Evolutionary conservation across 257 asterid species (phyloP).

Genomic region (Gardenia jasminoides): DNA sequence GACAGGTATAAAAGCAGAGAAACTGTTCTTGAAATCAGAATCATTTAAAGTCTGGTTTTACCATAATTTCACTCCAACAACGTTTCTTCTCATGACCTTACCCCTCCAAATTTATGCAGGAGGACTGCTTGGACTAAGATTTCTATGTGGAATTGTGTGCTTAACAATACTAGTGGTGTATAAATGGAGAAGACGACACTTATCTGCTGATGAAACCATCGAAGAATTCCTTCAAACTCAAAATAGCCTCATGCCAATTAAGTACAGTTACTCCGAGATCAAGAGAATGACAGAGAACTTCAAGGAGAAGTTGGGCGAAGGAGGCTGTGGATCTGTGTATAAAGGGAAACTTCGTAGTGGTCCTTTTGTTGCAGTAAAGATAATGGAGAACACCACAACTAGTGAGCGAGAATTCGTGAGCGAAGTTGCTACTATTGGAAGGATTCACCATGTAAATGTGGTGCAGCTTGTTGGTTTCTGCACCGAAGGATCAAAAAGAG

Average conservation of each 20-base stretch:
- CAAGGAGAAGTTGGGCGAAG: constrained; percentile 40
- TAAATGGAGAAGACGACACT: background rate
- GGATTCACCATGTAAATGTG: constrained; percentile 34
- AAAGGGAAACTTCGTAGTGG: constrained; percentile 54
- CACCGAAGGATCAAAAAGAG: constrained; percentile 34
- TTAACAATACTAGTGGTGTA: background rate
- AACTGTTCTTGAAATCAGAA: too few species aligned
- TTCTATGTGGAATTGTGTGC: background rate
- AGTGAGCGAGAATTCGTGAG: constrained; percentile 37
- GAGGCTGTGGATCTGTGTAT: constrained; percentile 43
- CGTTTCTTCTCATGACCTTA: too few species aligned
- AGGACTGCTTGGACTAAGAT: background rate
- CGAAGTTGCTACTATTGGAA: constrained; percentile 36
- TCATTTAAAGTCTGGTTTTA: background rate
- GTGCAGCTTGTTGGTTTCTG: constrained; percentile 46
- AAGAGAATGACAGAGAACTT: constrained; percentile 43
- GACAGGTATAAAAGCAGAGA: background rate
- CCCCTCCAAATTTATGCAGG: background rate
- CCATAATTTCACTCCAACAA: background rate
- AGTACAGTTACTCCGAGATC: constrained; percentile 37
- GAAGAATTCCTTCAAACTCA: constrained; percentile 38
- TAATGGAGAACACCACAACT: constrained; percentile 26
- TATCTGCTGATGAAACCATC: constrained; percentile 18
- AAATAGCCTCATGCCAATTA: constrained; percentile 36
- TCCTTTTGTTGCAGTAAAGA: constrained; percentile 39